phyloP scores from a whole-genome alignment of 345 rosid species.

The Aethionema arabicum region DNA sequence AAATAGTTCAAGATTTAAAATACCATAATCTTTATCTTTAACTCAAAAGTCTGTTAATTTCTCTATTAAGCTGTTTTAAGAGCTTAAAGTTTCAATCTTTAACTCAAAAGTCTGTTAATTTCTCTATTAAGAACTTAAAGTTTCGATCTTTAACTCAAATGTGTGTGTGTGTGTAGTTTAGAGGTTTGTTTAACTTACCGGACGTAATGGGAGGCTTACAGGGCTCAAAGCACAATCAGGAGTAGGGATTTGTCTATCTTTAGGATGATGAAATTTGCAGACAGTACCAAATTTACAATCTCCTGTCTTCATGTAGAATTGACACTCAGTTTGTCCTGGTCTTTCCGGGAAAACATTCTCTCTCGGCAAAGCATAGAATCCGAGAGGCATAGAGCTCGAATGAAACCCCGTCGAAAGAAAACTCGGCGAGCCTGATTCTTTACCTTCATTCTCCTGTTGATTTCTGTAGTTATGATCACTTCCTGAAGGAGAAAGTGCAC shows the following conservation, averaged over 20 bases:
- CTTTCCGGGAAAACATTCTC: conserved; percentile 86
- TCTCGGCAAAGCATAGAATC: conserved; percentile 66
- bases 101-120: too few species aligned
- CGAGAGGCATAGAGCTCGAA: conserved; percentile 60
- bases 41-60: too few species aligned
- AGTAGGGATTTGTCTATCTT: conserved; percentile 69
- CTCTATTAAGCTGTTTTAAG: too few species aligned
- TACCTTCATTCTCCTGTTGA: conserved; percentile 50
- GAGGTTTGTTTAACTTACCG: conserved; percentile 45
- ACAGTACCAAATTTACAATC: conserved; percentile 90
- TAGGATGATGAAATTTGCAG: conserved; percentile 86
- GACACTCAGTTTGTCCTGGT: conserved; percentile 84
- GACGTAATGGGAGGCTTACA: conserved; percentile 81
- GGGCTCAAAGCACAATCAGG: conserved; percentile 79
- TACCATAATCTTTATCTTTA: too few species aligned
- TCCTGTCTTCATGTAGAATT: conserved; percentile 89
- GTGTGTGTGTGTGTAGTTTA: neutral
- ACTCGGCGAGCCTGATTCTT: conserved; percentile 53
- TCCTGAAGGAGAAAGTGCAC: conserved; percentile 71
- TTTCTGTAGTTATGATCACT: conserved; percentile 54
- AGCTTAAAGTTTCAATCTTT: too few species aligned
- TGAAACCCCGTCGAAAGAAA: conserved; percentile 44
- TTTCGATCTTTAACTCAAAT: too few species aligned
- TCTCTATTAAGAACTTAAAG: too few species aligned
- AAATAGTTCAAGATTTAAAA: too few species aligned